Conservation (phyloP, 2,329 filamentous ascomycete species). For the Didymella glomerata region DNA sequence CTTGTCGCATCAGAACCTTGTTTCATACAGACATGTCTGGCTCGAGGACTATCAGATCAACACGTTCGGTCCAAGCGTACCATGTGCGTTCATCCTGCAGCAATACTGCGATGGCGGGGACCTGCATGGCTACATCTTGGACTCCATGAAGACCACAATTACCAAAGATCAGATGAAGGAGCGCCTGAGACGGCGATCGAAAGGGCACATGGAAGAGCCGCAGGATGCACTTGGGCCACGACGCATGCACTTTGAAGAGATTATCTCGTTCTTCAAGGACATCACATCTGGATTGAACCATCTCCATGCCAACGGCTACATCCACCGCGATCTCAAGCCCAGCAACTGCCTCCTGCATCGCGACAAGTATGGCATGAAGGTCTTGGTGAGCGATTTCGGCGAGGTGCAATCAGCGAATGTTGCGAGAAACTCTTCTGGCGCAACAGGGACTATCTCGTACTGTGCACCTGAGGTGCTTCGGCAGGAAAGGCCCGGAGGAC, state of each 20-base stretch:
- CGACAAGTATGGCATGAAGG: constrained; percentile 74
- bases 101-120: constrained; percentile 97
- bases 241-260: constrained; percentile 81
- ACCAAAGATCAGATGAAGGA: constrained; percentile 90
- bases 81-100: constrained; percentile 95
- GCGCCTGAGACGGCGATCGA: constrained; percentile 82
- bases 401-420: constrained; percentile 89
- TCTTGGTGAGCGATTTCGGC: constrained; percentile 96
- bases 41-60: constrained; percentile 86
- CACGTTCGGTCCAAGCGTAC: constrained; percentile 86
- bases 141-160: constrained; percentile 65
- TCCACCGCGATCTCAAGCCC: constrained; percentile 94
- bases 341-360: constrained; percentile 91
- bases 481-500: constrained; percentile 68
- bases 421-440: constrained; percentile 85
- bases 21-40: constrained; percentile 98
- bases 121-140: constrained; percentile 85
- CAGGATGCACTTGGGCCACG: constrained; percentile 61
- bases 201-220: constrained; percentile 73
- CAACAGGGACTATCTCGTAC: constrained; percentile 96
- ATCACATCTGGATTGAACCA: constrained; percentile 92
- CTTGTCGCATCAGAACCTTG: constrained; percentile 91
- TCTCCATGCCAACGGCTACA: constrained; percentile 89
- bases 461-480: constrained; percentile 93
- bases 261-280: constrained; percentile 95